Conservation (phyloP, 352 stramenopile species). For the Phytophthora capsici region DNA sequence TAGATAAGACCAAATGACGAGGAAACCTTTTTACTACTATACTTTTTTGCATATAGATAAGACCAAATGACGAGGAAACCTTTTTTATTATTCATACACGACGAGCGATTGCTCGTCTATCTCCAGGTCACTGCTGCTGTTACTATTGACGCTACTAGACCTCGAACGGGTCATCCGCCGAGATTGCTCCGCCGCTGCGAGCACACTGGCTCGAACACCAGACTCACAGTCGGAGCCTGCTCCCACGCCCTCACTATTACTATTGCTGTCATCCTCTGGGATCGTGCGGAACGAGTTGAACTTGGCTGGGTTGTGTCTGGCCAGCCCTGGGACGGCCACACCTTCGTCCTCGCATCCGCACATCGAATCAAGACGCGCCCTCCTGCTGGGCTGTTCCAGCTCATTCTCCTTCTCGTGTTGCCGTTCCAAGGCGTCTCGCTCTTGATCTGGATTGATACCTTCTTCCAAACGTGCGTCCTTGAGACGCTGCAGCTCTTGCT, state of each 20-base stretch:
- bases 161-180: conserved; percentile 20
- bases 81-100: conserved; percentile 44
- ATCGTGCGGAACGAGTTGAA: conserved; percentile 87
- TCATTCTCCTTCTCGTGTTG: conserved; percentile 31
- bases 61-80: conserved; percentile 2
- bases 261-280: conserved; percentile 51
- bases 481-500: conserved; percentile 75
- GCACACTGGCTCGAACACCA: conserved; percentile 24
- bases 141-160: conserved; percentile 35
- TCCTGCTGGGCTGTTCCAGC: conserved; percentile 17
- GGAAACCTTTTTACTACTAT: conserved; percentile 10
- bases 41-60: conserved; percentile 10
- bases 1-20: conserved; percentile 6
- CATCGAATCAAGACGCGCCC: conserved; percentile 40
- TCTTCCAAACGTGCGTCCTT: conserved; percentile 44
- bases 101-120: conserved; percentile 40
- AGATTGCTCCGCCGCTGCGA: conserved; percentile 35
- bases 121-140: conserved; percentile 36
- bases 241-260: conserved; percentile 35
- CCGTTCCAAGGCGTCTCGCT: conserved; percentile 32
- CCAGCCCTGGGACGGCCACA: conserved; percentile 74
- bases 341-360: conserved; percentile 65
- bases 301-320: conserved; percentile 76
- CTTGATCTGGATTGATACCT: conserved; percentile 19
- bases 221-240: conserved; percentile 30